Evolutionary conservation across 2,329 filamentous ascomycete genomes (phyloP), one percentile per base, ranked within the genome.

Genomic region (Ophiostoma populinum): DNA sequence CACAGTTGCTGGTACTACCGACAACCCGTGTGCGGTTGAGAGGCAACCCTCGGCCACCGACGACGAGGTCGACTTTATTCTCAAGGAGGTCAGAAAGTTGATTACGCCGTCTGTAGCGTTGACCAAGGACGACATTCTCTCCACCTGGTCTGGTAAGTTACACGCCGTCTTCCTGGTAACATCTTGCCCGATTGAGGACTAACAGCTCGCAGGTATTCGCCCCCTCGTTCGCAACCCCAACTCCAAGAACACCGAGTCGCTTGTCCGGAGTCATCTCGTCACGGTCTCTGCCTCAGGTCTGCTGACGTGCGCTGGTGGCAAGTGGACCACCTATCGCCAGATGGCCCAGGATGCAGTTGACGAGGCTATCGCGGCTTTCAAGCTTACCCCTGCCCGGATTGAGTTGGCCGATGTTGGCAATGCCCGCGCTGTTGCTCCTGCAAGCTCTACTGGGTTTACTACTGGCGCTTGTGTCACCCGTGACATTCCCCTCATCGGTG

Each of bases 281-380:
- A 78, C 78, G 34, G 68, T 79, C 27, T 86, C 80, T 15, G 56
- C 69, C 6, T 80, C 79, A 2, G 80, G 80, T 11, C 66, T 90
- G 12, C 59, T 90, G 45, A 87, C 80, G 34, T 83, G 80, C 53
- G 79, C 80, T 22, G 80, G 80, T 46, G 80, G 80, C 42, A 90
- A 87, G 58, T 87, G 80, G 80, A 90, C 80, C 6, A 90, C 80
- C 9, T 90, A 87, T 58, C 77, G 80, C 37, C 78, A 86, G 51
- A 90, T 90, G 81, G 77, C 81, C 35, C 78, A 90, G 54, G 80
- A 87, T 48, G 78, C 79, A 32, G 80, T 90, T 41, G 80, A 87
- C 49, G 75, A 82, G 48, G 80, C 80, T 19, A 66, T 86, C 55
- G 60, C 65, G 42, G 61, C 67, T 34, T 85, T 82, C 51, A 51